Conservation (phyloP, 2,329 filamentous ascomycete species). For the Talaromyces rugulosus region DNA sequence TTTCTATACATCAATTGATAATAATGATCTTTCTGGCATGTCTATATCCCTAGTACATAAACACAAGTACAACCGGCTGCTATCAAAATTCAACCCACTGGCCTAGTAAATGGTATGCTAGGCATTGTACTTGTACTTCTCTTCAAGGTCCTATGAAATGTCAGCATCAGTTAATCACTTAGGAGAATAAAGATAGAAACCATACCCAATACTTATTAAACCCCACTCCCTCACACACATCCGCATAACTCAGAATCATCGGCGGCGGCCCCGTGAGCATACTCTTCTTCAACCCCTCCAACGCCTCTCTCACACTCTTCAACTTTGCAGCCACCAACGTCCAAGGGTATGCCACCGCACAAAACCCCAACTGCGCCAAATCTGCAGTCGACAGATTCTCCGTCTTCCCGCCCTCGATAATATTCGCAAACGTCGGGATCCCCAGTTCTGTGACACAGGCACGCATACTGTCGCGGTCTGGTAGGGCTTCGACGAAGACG, state of each 20-base stretch:
- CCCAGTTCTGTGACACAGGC: conserved; percentile 34
- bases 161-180: not conserved
- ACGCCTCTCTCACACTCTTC: conserved; percentile 16
- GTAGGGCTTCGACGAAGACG: conserved; percentile 45
- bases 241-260: conserved; percentile 38
- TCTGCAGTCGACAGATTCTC: conserved; percentile 39
- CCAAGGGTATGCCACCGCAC: conserved; percentile 3
- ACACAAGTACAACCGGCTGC: no score
- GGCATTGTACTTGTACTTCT: not conserved
- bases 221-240: conserved; percentile 46
- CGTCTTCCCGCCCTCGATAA: conserved; percentile 41
- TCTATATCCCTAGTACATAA: no score
- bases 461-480: conserved; percentile 41
- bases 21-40: no score
- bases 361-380: conserved; percentile 36
- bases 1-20: no score
- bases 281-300: conserved; percentile 37
- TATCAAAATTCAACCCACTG: no score
- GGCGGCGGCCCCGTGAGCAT: conserved; percentile 40
- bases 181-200: conserved; percentile 2
- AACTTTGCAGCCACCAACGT: conserved; percentile 2
- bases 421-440: conserved; percentile 42
- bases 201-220: conserved; percentile 41
- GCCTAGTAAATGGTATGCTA: not conserved
- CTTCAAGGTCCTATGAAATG: not conserved